Evolutionary conservation across 441 rosid genomes (phyloP).

Genomic region (Gossypium gossypioides): DNA sequence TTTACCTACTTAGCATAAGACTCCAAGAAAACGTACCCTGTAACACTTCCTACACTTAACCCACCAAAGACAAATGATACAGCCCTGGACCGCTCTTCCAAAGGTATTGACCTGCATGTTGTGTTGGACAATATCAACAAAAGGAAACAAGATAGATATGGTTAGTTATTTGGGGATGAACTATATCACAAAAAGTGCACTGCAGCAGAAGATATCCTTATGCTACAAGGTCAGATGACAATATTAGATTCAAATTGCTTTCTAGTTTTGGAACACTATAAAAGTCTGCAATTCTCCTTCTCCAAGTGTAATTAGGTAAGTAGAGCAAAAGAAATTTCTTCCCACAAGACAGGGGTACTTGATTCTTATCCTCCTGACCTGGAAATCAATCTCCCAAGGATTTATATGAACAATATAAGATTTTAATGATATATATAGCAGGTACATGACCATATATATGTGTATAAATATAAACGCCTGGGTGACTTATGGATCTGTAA

Average conservation of each 20-base stretch:
- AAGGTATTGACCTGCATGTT: slow-evolving; percentile 64
- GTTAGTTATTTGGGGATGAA: slow-evolving; percentile 8
- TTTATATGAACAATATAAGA: neutral
- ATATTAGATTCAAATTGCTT: neutral
- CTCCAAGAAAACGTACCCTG: slow-evolving; percentile 52
- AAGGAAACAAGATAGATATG: slow-evolving; percentile 3
- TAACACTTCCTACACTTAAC: slow-evolving; percentile 79
- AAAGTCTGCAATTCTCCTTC: neutral
- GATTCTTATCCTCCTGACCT: neutral
- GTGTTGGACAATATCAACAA: slow-evolving; percentile 18
- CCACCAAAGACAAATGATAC: slow-evolving; percentile 93
- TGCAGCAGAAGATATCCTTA: slow-evolving; percentile 3
- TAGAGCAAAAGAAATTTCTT: neutral
- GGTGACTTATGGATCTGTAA: neutral
- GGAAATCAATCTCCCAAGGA: neutral
- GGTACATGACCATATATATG: neutral
- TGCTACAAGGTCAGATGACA: neutral
- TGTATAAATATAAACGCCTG: neutral
- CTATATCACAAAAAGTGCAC: neutral
- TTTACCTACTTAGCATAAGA: slow-evolving; percentile 10
- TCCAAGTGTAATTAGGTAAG: neutral
- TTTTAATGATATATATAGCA: neutral
- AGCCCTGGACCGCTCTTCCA: slow-evolving; percentile 86
- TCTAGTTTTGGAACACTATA: neutral
- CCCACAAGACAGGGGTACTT: neutral